phyloP scores from a whole-genome alignment of 2,329 filamentous ascomycete genomes.

The Botryosphaeria dothidea region DNA sequence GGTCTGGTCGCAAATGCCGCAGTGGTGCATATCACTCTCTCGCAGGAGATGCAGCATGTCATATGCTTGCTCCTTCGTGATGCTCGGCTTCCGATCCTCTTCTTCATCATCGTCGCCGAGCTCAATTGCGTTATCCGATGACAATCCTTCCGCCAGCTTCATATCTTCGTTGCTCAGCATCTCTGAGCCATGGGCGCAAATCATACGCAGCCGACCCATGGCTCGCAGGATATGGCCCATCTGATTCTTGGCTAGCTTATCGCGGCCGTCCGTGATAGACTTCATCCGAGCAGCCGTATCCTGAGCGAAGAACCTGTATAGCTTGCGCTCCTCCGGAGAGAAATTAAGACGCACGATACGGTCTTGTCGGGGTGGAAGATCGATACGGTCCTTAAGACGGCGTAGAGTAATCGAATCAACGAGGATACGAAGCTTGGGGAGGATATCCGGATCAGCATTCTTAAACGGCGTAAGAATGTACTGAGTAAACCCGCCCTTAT shows the following conservation, averaged over 20 bases:
- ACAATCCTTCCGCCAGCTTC: constrained; percentile 75
- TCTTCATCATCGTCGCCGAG: constrained; percentile 82
- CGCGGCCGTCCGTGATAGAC: constrained; percentile 65
- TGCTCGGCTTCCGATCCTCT: constrained; percentile 45
- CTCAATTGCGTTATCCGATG: constrained; percentile 83
- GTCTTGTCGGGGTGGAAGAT: constrained; percentile 75
- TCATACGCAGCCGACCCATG: constrained; percentile 82
- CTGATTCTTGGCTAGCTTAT: constrained; percentile 78
- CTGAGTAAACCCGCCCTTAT: constrained; percentile 71
- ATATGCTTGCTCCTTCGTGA: constrained; percentile 74
- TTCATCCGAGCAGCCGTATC: constrained; percentile 80
- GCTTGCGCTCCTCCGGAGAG: constrained; percentile 67
- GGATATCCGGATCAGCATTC: constrained; percentile 76
- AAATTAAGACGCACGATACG: constrained; percentile 74
- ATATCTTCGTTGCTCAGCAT: constrained; percentile 83
- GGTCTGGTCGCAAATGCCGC: constrained; percentile 67
- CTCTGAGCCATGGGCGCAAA: constrained; percentile 93
- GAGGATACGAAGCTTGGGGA: constrained; percentile 81
- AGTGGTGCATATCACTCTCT: constrained; percentile 76
- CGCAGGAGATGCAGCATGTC: constrained; percentile 83
- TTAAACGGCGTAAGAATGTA: constrained; percentile 87
- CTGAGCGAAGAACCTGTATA: constrained; percentile 83
- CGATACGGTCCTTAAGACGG: constrained; percentile 80
- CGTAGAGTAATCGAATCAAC: constrained; percentile 94
- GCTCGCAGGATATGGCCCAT: constrained; percentile 93